phyloP scores from a whole-genome alignment of 176 grass and related monocot species.

The Carex scoparia region DNA sequence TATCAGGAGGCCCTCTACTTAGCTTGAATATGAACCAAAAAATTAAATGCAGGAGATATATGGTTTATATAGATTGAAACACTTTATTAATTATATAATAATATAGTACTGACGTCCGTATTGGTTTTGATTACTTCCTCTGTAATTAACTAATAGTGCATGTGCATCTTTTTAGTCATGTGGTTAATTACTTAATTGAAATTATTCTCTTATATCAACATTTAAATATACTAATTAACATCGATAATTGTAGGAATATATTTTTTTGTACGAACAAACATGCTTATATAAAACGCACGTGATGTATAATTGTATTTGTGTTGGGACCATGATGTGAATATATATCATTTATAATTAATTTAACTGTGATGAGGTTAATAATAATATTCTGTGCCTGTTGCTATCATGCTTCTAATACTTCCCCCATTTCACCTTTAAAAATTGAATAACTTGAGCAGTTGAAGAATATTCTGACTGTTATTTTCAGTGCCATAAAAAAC shows the following conservation, averaged over 20 bases:
- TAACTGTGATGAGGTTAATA: background rate
- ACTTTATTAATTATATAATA: background rate
- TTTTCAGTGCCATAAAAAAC: background rate
- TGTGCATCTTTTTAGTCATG: background rate
- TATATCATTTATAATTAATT: background rate
- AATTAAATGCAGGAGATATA: background rate
- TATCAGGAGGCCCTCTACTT: background rate
- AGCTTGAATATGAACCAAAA: background rate
- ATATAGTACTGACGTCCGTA: background rate
- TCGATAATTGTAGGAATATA: no score
- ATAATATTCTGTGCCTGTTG: background rate
- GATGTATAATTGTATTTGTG: background rate
- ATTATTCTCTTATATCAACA: no score
- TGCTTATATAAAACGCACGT: background rate
- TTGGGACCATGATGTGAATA: background rate
- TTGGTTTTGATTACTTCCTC: background rate
- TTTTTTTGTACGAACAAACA: no score
- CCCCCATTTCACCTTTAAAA: background rate
- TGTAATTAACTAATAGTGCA: background rate
- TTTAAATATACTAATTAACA: no score
- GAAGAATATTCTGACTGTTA: background rate
- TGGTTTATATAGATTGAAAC: background rate
- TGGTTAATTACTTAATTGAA: background rate
- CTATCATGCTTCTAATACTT: background rate
- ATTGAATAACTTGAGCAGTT: background rate